Conservation (phyloP, 257 asterid genomes). For the Solanum corneliomulleri region DNA sequence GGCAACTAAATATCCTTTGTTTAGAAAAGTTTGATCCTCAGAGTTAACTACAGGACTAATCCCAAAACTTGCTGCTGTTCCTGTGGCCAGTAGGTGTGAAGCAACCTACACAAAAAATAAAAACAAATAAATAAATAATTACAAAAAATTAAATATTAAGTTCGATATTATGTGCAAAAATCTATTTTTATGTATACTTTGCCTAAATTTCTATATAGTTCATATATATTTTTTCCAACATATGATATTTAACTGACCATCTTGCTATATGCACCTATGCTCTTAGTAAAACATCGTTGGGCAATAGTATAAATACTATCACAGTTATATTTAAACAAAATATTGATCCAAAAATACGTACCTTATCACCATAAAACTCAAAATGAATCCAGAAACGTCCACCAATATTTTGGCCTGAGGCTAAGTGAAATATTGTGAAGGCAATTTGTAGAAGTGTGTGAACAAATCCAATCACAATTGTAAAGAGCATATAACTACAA, state of each 20-base stretch:
- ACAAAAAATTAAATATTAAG: background rate
- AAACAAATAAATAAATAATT: no score
- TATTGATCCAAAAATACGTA: background rate
- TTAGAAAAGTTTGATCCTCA: background rate
- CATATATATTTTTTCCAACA: no score
- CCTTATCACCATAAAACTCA: conserved; percentile 1
- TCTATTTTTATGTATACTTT: background rate
- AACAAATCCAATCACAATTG: background rate
- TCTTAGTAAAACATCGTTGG: background rate
- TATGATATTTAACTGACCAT: background rate
- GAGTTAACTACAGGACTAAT: background rate
- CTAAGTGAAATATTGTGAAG: background rate
- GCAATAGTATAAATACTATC: background rate
- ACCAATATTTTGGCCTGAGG: background rate
- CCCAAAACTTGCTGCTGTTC: background rate
- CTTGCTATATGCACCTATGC: background rate
- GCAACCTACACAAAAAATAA: background rate
- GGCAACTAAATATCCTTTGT: background rate
- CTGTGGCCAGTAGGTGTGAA: background rate
- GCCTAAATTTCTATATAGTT: background rate
- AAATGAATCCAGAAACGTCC: background rate
- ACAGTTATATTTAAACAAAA: no score
- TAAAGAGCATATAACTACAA: background rate
- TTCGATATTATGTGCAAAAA: background rate
- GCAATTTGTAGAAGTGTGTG: background rate